Evolutionary conservation across 371 early-diverging fungal species (phyloP), one percentile per base, ranked within the genome.

Genomic region (Dichotomocladium elegans): DNA sequence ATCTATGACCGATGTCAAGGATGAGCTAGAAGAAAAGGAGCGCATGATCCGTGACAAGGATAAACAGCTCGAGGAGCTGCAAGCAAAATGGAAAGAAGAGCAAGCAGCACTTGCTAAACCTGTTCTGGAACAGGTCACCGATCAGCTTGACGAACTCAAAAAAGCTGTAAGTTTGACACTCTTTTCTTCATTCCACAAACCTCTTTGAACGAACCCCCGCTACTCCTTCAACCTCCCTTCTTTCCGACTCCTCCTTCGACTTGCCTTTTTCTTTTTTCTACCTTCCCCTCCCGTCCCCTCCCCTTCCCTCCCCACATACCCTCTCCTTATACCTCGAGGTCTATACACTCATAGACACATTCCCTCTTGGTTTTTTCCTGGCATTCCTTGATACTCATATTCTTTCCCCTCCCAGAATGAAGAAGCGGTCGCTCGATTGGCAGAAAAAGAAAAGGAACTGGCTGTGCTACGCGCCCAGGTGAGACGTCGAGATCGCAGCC

Each of bases 381-480:
- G n/a, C n/a, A n/a, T n/a, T n/a, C n/a, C 37, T 21, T 21, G 37
- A 37, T 37, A 37, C 15, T 6, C 21, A 7, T 24, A 31, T 43
- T 42, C n/a, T n/a, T n/a, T n/a, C n/a, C n/a, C n/a, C n/a, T n/a
- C 15, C n/a, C 55, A 74, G 75, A 74, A 74, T 34, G 63, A 71
- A 31, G 53, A 64, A 29, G 75, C 60, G 0, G 62, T 64, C 7
- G 55, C 54, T 31, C 57, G 75, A 47, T 34, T 74, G 5, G 59
- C 54, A 2, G 75, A 74, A 34, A 74, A 70, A 33, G 75, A 74
- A 57, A 55, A 58, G 15, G 75, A 74, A 41, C 40, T 74, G 19
- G 69, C 58, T 3, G 67, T 60, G 40, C 55, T 74, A 22, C 53
- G 65, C 25, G 33, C 72, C 4, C 61, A 74, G 33, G 29, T 71